Evolutionary conservation across 805 yeast genomes (phyloP).

Genomic region (Kuraishia hungarica): DNA sequence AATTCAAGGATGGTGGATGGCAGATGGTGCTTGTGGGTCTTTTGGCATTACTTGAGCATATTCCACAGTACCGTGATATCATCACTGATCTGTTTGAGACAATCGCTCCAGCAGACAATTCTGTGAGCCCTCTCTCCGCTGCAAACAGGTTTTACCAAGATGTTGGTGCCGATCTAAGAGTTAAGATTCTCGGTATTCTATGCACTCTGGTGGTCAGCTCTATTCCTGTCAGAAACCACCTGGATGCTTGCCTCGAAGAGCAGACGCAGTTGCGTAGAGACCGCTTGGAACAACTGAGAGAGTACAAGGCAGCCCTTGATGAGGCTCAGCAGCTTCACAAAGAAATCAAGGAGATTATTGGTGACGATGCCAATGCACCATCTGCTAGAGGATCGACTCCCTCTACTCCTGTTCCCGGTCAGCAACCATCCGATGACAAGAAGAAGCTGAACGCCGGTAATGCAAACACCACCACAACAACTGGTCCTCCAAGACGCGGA

Average conservation of each 20-base stretch:
- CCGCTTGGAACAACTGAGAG: constrained; percentile 57
- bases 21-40: constrained; percentile 69
- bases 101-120: constrained; percentile 48
- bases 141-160: constrained; percentile 44
- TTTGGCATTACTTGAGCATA: constrained; percentile 48
- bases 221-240: constrained; percentile 45
- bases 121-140: constrained; percentile 42
- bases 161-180: constrained; percentile 43
- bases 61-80: constrained; percentile 41
- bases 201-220: constrained; percentile 56
- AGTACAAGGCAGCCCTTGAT: constrained; percentile 45
- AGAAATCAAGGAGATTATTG: constrained; percentile 23
- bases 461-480: constrained; percentile 14
- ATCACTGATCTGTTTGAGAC: constrained; percentile 41
- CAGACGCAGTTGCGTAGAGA: constrained; percentile 55
- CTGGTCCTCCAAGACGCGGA: constrained; percentile 14
- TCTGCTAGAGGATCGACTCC: constrained; percentile 1
- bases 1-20: constrained; percentile 83
- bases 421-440: constrained; percentile 9
- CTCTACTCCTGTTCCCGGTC: constrained; percentile 3
- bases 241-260: constrained; percentile 63
- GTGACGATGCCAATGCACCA: background rate
- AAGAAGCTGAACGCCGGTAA: constrained; percentile 7
- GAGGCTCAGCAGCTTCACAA: constrained; percentile 37
- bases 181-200: constrained; percentile 52